Evolutionary conservation across 345 rosid species (phyloP).

Genomic region (Cochlearia excelsa): DNA sequence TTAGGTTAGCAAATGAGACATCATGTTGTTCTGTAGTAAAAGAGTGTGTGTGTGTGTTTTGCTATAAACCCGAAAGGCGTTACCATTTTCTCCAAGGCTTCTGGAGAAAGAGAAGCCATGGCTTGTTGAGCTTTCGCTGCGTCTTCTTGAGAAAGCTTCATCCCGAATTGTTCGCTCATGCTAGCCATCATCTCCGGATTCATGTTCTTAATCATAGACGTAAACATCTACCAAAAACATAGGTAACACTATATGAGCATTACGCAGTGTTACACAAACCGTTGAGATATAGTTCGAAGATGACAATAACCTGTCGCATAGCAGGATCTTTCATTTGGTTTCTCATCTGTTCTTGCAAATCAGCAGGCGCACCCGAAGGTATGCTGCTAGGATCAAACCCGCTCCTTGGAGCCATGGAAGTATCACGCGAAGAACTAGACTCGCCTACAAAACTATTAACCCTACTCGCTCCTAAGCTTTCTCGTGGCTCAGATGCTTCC

Average conservation of each 20-base stretch:
- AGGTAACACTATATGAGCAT: neutral
- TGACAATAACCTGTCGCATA: constrained; percentile 59
- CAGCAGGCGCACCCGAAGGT: constrained; percentile 53
- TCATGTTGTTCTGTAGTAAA: no score
- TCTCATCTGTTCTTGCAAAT: constrained; percentile 86
- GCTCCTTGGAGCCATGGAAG: constrained; percentile 43
- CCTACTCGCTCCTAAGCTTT: constrained; percentile 35
- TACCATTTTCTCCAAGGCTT: constrained; percentile 84
- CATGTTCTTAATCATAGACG: constrained; percentile 85
- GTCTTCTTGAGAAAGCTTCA: constrained; percentile 78
- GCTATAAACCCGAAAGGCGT: neutral
- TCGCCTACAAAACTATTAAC: constrained; percentile 39
- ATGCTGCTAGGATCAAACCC: constrained; percentile 49
- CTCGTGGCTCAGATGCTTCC: constrained; percentile 33
- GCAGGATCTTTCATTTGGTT: constrained; percentile 97
- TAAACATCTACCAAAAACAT: constrained; percentile 60
- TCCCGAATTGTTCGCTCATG: constrained; percentile 92
- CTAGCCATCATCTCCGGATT: constrained; percentile 94
- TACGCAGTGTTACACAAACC: constrained; percentile 1
- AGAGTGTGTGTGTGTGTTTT: neutral
- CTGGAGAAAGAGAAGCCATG: constrained; percentile 85
- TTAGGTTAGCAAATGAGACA: neutral
- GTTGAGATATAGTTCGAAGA: neutral
- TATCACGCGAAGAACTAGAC: constrained; percentile 49
- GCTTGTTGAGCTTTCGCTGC: constrained; percentile 89